Conservation (phyloP, 2,329 filamentous ascomycete genomes). For the Pseudophaeomoniella oleicola region DNA sequence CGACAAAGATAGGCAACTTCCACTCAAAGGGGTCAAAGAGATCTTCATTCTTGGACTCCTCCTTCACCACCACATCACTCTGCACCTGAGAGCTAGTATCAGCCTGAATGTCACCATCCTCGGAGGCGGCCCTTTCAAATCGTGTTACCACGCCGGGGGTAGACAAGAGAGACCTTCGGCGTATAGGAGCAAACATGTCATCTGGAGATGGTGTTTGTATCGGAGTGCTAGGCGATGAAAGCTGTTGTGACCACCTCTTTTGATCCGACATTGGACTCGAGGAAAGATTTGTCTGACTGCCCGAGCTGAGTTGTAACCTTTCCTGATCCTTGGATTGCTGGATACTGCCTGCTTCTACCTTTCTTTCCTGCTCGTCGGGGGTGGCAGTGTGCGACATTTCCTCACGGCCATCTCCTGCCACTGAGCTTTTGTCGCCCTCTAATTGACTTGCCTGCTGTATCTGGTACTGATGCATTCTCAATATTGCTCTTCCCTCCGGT, state of each 20-base stretch:
- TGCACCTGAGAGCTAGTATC: background rate
- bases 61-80: background rate
- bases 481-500: background rate
- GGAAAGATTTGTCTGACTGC: background rate
- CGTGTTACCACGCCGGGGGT: background rate
- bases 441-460: background rate
- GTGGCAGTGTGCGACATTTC: background rate
- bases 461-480: background rate
- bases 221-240: background rate
- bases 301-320: background rate
- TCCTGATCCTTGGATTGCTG: background rate
- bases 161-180: background rate
- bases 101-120: background rate
- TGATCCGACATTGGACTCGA: background rate
- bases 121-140: background rate
- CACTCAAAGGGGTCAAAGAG: background rate
- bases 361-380: background rate
- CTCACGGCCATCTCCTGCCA: background rate
- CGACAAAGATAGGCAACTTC: constrained; percentile 5
- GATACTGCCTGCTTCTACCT: background rate
- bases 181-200: background rate
- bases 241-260: background rate
- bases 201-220: background rate
- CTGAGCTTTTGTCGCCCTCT: background rate
- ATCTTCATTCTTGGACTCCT: background rate